Evolutionary conservation across 176 grass and related monocot species (phyloP).

Genomic region (Ensete glaucum): DNA sequence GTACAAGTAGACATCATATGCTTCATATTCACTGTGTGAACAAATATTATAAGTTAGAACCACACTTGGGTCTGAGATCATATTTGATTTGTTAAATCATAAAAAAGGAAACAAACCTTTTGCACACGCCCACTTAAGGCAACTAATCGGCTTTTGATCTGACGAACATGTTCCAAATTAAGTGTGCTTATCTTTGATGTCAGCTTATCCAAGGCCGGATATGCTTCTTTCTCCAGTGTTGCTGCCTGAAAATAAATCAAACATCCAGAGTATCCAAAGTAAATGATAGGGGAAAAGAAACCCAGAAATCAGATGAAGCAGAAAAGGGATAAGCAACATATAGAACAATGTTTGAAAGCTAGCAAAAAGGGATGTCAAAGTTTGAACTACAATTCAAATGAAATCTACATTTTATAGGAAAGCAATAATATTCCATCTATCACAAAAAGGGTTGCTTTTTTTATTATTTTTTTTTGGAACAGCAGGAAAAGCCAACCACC

Average conservation of each 20-base stretch:
- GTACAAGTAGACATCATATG: too few species aligned
- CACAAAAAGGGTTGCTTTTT: too few species aligned
- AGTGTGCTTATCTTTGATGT: conserved; percentile 64
- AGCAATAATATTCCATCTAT: too few species aligned
- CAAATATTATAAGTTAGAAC: too few species aligned
- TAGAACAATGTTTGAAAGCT: too few species aligned
- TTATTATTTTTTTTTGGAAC: too few species aligned
- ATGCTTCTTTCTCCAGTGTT: conserved; percentile 57
- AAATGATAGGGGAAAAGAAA: too few species aligned
- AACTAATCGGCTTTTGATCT: conserved; percentile 73
- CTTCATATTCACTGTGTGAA: too few species aligned
- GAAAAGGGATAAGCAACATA: too few species aligned
- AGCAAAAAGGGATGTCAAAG: not conserved
- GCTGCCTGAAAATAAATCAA: conserved; percentile 26
- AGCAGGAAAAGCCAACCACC: too few species aligned
- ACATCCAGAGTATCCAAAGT: not conserved
- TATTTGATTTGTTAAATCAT: not conserved
- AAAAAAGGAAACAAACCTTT: conserved; percentile 34
- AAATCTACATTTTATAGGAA: not conserved
- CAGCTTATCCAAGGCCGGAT: conserved; percentile 74
- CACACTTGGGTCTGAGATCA: not conserved
- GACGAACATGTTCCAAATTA: conserved; percentile 70
- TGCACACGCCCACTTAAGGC: conserved; percentile 53
- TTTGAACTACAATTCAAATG: not conserved
- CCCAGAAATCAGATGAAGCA: too few species aligned